A percentile compares a stretch with the other conserved stretches of the same genome.
Evolutionary conservation across 306 rosid species (phyloP).

Genomic region (Rosa multiflora): DNA sequence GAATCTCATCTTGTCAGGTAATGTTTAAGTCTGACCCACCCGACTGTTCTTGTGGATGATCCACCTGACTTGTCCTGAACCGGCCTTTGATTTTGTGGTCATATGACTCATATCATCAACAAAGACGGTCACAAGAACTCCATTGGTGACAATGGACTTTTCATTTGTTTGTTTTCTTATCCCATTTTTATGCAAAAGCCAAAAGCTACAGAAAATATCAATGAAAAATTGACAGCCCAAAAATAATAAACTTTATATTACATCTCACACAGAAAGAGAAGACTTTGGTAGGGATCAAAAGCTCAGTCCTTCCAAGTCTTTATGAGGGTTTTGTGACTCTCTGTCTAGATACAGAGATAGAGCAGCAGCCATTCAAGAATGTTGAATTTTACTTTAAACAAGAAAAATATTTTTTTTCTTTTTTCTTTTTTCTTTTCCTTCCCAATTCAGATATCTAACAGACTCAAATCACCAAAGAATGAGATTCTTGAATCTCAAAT

Average conservation of each 20-base stretch:
- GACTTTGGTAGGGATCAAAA: constrained; percentile 4
- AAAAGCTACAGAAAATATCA: not conserved
- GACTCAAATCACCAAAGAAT: constrained; percentile 41
- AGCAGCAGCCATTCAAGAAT: constrained; percentile 37
- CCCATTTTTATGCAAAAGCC: not conserved
- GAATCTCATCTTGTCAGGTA: constrained; percentile 38
- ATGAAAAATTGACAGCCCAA: constrained; percentile 21
- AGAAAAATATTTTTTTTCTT: constrained; percentile 32
- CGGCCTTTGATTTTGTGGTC: constrained; percentile 13
- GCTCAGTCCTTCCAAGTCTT: constrained; percentile 13
- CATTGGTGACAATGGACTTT: constrained; percentile 14
- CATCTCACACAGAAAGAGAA: constrained; percentile 13
- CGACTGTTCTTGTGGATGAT: constrained; percentile 16
- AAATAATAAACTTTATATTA: constrained; percentile 10
- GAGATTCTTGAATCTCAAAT: constrained; percentile 44
- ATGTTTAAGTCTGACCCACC: constrained; percentile 27
- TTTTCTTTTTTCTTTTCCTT: constrained; percentile 13
- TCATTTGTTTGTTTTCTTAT: constrained; percentile 22
- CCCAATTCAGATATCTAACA: constrained; percentile 21
- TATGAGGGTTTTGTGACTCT: constrained; percentile 1
- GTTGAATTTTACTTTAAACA: constrained; percentile 33
- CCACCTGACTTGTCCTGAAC: constrained; percentile 31
- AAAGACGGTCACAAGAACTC: constrained; percentile 37
- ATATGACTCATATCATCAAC: not conserved
- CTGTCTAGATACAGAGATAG: not conserved